Evolutionary conservation across 2,329 filamentous ascomycete species (phyloP), one percentile per base, ranked within the genome.

Genomic region (Rugonectria rugulosa): DNA sequence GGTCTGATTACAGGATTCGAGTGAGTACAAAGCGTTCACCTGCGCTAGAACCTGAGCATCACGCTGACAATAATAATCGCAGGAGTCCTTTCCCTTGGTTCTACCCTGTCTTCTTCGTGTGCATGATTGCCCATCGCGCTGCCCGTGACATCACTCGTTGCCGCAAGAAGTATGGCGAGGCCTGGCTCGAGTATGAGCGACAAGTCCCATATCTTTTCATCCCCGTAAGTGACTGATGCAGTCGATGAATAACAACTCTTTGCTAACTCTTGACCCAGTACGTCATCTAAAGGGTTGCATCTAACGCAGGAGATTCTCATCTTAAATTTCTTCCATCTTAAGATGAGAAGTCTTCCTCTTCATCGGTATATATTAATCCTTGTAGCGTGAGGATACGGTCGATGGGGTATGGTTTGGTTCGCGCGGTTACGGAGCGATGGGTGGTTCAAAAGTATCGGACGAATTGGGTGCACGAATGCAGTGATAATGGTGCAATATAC

Each of bases 31-130:
- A 11, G 11, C 11, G 11, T 8, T 8, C 15, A 14, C 34, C 29
- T 6, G 10, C 20, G 3, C 20, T 36, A 11, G 23, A 32, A 9
- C 5, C 10, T 23, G 10, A 23, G 17, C 29, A n/a, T 10, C 26
- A n/a, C n/a, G 20, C 60, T 66, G 45, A 65, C 26, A 31, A 14
- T 21, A 15, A 27, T 19, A 32, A 5, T n/a, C n/a, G n/a, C 23
- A 73, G 72, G 65, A 91, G 88, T 67, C 90, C 91, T 0, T 94
- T 96, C 75, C 92, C 92, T 0, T 96, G 91, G 91, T 96, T 96
- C 75, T 95, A 96, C 69, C 89, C 91, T 0, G 73, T 91, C 40
- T 96, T 96, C 80, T 96, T 96, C 73, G 79, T 79, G 29, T 77
- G 78, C 63, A 95, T 95, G 91, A 95, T 96, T 69, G 79, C 86